A percentile compares a stretch with the other conserved stretches of the same genome.
These are phyloP conservation scores for Abelmoschus esculentus DNA, from an alignment of 345 rosid genomes.

Conservation along the genomic window DNA sequence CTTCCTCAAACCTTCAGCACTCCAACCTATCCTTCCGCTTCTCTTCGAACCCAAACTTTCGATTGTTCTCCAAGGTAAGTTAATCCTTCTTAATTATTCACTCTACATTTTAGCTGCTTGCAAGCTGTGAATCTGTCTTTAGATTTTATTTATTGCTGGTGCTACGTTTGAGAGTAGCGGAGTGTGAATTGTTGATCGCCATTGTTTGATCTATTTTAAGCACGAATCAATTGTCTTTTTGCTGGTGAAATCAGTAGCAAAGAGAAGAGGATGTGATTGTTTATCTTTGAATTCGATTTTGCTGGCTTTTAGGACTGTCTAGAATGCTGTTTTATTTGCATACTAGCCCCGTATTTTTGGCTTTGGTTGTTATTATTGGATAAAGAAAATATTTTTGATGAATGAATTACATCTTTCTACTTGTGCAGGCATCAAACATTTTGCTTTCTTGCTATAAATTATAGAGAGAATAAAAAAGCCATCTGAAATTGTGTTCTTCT, in stretches of 20 bases:
- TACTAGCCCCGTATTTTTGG: neutral
- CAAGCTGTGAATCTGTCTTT: neutral
- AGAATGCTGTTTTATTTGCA: neutral
- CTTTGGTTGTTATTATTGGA: neutral
- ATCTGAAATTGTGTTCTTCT: neutral
- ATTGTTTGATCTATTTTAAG: neutral
- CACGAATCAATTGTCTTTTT: neutral
- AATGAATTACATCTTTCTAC: neutral
- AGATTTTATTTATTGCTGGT: neutral
- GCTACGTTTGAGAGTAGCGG: neutral
- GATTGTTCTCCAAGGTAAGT: conserved; percentile 41
- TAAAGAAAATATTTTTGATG: neutral
- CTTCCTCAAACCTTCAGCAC: conserved; percentile 9
- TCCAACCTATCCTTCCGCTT: conserved; percentile 38
- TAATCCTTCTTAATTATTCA: neutral
- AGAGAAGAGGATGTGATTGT: neutral
- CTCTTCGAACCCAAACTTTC: conserved; percentile 37
- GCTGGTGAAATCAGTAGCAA: neutral
- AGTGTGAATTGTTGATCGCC: neutral
- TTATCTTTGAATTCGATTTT: neutral
- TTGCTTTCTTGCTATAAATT: neutral
- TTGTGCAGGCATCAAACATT: neutral
- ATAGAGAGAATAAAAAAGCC: neutral
- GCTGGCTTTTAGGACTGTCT: neutral
- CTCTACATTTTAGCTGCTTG: neutral